Evolutionary conservation across 169 alveolate species (phyloP).

Genomic region (Plasmodium sp.): DNA sequence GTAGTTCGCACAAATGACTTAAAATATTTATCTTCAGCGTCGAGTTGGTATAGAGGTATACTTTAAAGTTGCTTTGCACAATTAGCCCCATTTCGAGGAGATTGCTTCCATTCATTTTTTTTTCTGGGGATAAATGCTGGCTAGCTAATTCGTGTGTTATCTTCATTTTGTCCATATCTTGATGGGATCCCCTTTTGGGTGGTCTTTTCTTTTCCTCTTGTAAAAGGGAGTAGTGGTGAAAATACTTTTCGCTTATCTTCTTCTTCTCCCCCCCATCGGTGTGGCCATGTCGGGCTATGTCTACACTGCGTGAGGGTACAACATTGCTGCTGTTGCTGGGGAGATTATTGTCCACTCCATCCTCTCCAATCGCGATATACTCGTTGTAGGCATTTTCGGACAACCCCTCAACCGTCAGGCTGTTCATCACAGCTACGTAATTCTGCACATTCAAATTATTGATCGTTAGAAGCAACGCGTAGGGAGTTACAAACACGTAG

Average conservation of each 20-base stretch:
- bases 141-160: neutral
- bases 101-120: constrained; percentile 43
- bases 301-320: neutral
- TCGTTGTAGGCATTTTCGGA: constrained; percentile 3
- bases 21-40: constrained; percentile 87
- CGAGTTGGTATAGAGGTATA: constrained; percentile 91
- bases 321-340: neutral
- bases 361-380: neutral
- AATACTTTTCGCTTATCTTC: constrained; percentile 35
- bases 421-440: constrained; percentile 29
- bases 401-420: constrained; percentile 18
- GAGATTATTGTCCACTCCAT: neutral
- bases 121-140: constrained; percentile 22
- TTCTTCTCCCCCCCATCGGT: neutral
- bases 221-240: constrained; percentile 19
- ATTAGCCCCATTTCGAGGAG: constrained; percentile 86
- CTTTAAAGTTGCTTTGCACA: constrained; percentile 92
- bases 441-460: constrained; percentile 33
- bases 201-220: neutral
- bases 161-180: neutral
- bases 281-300: neutral
- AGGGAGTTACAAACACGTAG: constrained; percentile 75
- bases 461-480: constrained; percentile 75
- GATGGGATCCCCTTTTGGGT: neutral
- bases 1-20: constrained; percentile 90